Base-by-base conservation (phyloP, 768 basidiomycete genomes). In the Rhodosporidiobolus odoratus region DNA sequence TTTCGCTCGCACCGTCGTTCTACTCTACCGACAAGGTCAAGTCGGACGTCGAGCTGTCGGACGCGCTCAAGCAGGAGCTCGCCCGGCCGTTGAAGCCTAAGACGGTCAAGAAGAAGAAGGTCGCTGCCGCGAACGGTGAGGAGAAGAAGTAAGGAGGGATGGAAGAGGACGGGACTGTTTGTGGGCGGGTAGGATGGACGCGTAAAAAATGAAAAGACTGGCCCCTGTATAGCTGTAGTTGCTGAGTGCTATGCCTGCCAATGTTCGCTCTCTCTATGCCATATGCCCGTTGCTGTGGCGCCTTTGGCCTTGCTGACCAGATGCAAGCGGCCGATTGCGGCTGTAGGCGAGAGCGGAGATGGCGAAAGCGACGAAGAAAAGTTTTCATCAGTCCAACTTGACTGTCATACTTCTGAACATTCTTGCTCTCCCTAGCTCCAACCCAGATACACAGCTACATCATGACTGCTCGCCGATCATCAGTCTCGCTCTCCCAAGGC, bases 11-110 rank as follows among this genome's bases (percentile, higher is more conserved):
- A 16, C 91, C 96, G 19, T 77, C 87, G 38, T 98, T 92, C 95
- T 98, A 93, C 83, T 90, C 91, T 77, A 84, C 90, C 40, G 93
- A 94, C 77, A 84, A 95, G 66, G 85, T 96, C 75, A 90, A 91
- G 84, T 87, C 90, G 1, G 89, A 90, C 72, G 92, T 92, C 80
- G 87, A 91, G 79, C 82, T 98, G 69, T 92, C 97, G 75, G 88
- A 89, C 76, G 91, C 89, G 75, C 80, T 93, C 75, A 92, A 93
- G 82, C 83, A 85, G 37, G 82, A 91, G 34, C 81, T 98, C 68
- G 82, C 87, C 54, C 87, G 88, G 80, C 88, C 86, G 75, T 80
- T 99, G 74, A 85, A 95, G 68, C 86, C 82, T 81, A 89, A 90
- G 84, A 30, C 72, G 45, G 65, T 52, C 16, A 75, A 75, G 76